Conservation (phyloP, 1,284 basidiomycete species). For the Amylostereum areolatum region DNA sequence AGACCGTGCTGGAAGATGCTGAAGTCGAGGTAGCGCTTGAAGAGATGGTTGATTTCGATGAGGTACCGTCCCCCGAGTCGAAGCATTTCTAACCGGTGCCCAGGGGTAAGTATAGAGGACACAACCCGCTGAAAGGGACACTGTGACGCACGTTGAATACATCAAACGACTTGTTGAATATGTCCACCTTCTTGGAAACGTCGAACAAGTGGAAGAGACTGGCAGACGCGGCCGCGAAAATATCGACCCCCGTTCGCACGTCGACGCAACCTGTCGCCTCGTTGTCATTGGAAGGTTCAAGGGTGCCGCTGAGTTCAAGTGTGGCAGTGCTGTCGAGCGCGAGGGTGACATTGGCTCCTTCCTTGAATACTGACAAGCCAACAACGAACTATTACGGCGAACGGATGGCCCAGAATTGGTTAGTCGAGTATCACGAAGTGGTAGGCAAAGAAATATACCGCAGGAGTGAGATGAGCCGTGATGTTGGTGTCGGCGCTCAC, state of each 20-base stretch:
- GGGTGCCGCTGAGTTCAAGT: conserved; percentile 20
- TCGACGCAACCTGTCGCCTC: conserved; percentile 20
- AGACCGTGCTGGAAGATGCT: no score
- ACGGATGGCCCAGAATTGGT: no score
- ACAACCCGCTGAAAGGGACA: no score
- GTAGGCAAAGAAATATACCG: not conserved
- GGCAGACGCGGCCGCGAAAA: conserved; percentile 20
- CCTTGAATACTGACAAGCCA: conserved; percentile 34
- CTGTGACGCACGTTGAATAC: conserved; percentile 19
- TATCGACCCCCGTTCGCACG: conserved; percentile 17
- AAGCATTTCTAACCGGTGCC: no score
- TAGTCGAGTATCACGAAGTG: no score
- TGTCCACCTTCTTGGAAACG: conserved; percentile 15
- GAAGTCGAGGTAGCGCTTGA: no score
- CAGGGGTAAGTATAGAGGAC: no score
- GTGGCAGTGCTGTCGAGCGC: conserved; percentile 36
- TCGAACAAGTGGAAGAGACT: conserved; percentile 23
- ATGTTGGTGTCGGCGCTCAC: not conserved
- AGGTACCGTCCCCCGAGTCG: no score
- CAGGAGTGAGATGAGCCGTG: not conserved
- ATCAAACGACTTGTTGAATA: conserved; percentile 23
- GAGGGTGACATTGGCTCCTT: conserved; percentile 33
- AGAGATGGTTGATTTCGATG: no score
- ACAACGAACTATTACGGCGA: conserved; percentile 26
- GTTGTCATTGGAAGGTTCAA: not conserved